Percentiles rank a stretch among this genome's conserved stretches.
phyloP scores from a whole-genome alignment of 2,329 filamentous ascomycete species.

The Cytospora mali region DNA sequence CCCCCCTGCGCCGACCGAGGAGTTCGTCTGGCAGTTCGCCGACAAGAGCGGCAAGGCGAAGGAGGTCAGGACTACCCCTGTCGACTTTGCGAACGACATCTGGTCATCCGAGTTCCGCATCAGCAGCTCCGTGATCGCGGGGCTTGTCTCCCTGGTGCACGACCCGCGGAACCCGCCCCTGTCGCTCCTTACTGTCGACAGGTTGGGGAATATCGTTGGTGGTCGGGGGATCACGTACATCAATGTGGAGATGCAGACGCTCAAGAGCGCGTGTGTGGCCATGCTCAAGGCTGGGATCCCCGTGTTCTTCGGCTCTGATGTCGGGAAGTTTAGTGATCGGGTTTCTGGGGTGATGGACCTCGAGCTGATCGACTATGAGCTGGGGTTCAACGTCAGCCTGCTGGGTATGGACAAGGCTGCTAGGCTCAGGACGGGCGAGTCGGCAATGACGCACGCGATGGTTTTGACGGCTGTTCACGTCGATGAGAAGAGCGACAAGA shows the following conservation, averaged over 20 bases:
- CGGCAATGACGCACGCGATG: slow-evolving; percentile 90
- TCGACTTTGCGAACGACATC: slow-evolving; percentile 71
- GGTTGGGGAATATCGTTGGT: slow-evolving; percentile 80
- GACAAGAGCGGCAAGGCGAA: slow-evolving; percentile 69
- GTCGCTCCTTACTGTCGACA: slow-evolving; percentile 72
- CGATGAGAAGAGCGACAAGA: slow-evolving; percentile 61
- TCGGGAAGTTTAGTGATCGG: slow-evolving; percentile 77
- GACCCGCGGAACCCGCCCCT: slow-evolving; percentile 79
- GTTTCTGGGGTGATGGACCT: slow-evolving; percentile 78
- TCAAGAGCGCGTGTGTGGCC: slow-evolving; percentile 73
- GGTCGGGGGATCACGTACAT: slow-evolving; percentile 78
- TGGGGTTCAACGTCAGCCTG: slow-evolving; percentile 79
- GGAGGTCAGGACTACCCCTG: slow-evolving; percentile 66
- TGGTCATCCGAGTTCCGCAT: slow-evolving; percentile 62
- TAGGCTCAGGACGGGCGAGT: slow-evolving; percentile 73
- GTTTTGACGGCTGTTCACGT: slow-evolving; percentile 85
- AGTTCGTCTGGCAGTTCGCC: slow-evolving; percentile 81
- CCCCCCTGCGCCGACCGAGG: slow-evolving; percentile 67
- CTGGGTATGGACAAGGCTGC: slow-evolving; percentile 77
- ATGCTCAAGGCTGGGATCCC: slow-evolving; percentile 80
- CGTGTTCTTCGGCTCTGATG: slow-evolving; percentile 87
- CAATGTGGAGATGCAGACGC: slow-evolving; percentile 73
- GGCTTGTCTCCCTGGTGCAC: slow-evolving; percentile 80
- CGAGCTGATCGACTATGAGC: slow-evolving; percentile 73
- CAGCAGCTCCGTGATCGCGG: slow-evolving; percentile 62